Base-by-base conservation (phyloP, 2,329 filamentous ascomycete species). In the Cercospora sp. region DNA sequence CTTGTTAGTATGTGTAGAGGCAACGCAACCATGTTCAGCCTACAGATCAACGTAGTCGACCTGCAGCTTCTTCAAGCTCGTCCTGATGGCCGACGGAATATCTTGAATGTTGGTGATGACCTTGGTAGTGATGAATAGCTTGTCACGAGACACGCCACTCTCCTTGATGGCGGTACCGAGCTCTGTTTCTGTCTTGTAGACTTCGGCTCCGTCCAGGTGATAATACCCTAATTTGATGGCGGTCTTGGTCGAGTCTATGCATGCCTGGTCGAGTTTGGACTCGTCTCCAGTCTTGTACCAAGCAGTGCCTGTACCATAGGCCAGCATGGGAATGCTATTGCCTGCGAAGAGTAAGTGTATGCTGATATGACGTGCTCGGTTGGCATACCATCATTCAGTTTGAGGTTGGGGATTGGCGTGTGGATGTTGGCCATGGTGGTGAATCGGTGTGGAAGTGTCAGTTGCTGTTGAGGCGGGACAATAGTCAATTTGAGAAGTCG, bases 171-270 rank as follows among this genome's bases (percentile, higher is more conserved):
- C 83, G 8, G 76, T 78, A 10, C 83, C 83, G 16, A 85, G 79
- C 73, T 85, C 83, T 3, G 79, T 77, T 73, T 85, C 83, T 2
- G 83, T 85, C 71, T 84, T 83, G 78, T 85, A 85, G 68, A 84
- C 80, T 82, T 94, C 89, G 20, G 91, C 91, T 53, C 91, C 88
- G 77, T 94, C 91, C 3, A 94, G 83, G 75, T 94, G 91, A 67
- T 84, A 84, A 78, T 89, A 93, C 26, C 90, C 91, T n/a, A 87
- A 79, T 64, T 86, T 85, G 73, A 93, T 89, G 33, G 91, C 91
- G 71, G 81, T 84, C 66, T 90, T 86, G 55, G 85, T 81, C 0
- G 81, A 79, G 62, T 89, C 86, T 13, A 89, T 82, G 60, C 85
- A 80, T 5, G 84, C 82, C 65, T 88, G 80, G 71, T 92, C 88